Base-by-base conservation (phyloP, 495 filamentous ascomycete species). In the Aspergillus taichungensis region DNA sequence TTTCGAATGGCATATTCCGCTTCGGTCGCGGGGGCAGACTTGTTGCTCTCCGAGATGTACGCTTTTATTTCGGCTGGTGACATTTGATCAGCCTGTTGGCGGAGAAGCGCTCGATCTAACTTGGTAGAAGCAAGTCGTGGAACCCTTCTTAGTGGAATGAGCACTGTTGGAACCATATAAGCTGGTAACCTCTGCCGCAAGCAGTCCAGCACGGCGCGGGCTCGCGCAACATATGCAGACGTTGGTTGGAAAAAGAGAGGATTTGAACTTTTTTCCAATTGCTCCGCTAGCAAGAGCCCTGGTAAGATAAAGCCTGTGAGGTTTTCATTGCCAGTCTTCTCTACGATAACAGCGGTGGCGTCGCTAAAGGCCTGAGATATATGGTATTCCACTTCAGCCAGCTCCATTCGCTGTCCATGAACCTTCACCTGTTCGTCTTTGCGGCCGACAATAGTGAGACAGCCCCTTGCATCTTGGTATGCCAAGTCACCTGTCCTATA, bases 81-180 rank as follows among this genome's bases (percentile, higher is more conserved):
- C 5, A 42, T 9, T 12, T 5, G 10, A 13, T 11, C 24, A 9
- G 30, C 34, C 1, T 13, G 28, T n/a, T 38, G 13, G 4, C 28
- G 34, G 10, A 40, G 12, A n/a, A 28, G 6, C 8, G 1, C 13
- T 3, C 62, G 45, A 37, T 73, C 57, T 5, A 61, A 30, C 44
- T 74, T 73, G 7, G 59, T 64, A 1, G 62, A 62, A 8, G 44
- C 41, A 0, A 51, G 59, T 30, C 59, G 39, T 7, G 70, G 69
- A 49, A 73, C 55, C 8, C 47, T 29, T 2, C 49, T 43, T 0
- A 72, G 42, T 3, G 61, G 63, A 1, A 72, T 14, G 12, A 61
- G 67, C 9, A 67, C 3, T 1, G 44, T 39, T 5, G 67, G 71
- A 0, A 70, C 51, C 68, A 73, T 74, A 46, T 70, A 66, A 12